Conservation (phyloP, 2,329 filamentous ascomycete species). For the Sporothrix pallida region DNA sequence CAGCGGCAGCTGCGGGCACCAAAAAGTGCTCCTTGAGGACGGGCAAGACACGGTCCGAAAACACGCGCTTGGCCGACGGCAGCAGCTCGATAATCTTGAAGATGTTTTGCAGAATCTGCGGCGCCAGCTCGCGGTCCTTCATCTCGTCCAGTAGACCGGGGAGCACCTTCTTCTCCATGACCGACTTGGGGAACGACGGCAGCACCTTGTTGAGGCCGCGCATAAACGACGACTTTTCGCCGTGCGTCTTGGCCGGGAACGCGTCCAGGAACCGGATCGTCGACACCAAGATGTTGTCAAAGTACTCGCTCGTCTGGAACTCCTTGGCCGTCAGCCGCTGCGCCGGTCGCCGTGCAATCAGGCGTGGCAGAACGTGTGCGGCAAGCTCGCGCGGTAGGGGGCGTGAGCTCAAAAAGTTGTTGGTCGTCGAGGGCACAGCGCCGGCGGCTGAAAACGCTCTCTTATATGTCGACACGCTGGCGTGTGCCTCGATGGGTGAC, state of each 20-base stretch:
- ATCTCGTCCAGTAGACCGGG: conserved; percentile 89
- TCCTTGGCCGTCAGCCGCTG: conserved; percentile 86
- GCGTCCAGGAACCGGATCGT: conserved; percentile 94
- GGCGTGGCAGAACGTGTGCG: conserved; percentile 75
- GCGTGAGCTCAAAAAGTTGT: conserved; percentile 82
- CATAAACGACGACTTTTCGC: conserved; percentile 91
- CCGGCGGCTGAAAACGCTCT: conserved; percentile 79
- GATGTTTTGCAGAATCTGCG: conserved; percentile 85
- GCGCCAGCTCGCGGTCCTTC: conserved; percentile 87
- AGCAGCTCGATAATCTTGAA: conserved; percentile 86
- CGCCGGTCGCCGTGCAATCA: conserved; percentile 86
- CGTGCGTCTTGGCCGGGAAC: conserved; percentile 87
- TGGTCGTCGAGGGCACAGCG: conserved; percentile 75
- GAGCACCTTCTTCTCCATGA: conserved; percentile 92
- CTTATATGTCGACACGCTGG: conserved; percentile 83
- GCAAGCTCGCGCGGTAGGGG: conserved; percentile 80
- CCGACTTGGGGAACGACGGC: conserved; percentile 88
- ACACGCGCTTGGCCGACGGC: conserved; percentile 76
- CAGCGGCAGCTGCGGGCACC: conserved; percentile 45
- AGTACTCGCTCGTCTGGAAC: conserved; percentile 94
- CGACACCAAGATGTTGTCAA: conserved; percentile 94
- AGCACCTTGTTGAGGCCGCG: conserved; percentile 85
- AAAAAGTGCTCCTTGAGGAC: conserved; percentile 83
- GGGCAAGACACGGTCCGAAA: conserved; percentile 86
- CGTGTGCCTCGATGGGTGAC: conserved; percentile 83